Base-by-base conservation (phyloP, 306 rosid genomes). In the Vigna radiata region DNA sequence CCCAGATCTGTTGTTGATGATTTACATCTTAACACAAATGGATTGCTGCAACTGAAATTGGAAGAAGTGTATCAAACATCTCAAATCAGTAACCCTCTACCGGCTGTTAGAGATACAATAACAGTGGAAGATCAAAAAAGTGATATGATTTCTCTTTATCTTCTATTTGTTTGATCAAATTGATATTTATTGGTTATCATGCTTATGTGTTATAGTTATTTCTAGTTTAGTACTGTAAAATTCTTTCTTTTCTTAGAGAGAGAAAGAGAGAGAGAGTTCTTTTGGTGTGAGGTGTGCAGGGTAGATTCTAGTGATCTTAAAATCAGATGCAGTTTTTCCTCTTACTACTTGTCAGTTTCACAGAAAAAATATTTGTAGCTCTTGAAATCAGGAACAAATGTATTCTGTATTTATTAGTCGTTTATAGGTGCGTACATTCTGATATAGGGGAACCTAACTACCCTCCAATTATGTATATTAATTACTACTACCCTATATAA, bases 31-130 rank as follows among this genome's bases (percentile, higher is more conserved):
- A 15, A 48, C 10, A 4, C 70, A 7, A 53, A 5, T 27, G 75
- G 41, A 14, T 68, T 50, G 43, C 52, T 68, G 74, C 87, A 82
- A 44, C 85, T 58, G 4, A 71, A 47, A 23, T 13, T 54, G 15
- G 81, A 79, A 65, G 75, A 65, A 48, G 79, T 72, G 29, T 73
- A 55, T 50, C 79, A 76, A 76, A 64, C 49, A 80, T 77, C 86
- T 72, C 78, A 46, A 68, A 71, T 33, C 76, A 60, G 63, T 62
- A 55, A 50, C 53, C 62, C 77, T 64, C 76, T 31, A 27, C 1
- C 75, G 21, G 59, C 52, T 33, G 65, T 56, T 68, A 17, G 58
- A 17, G 86, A 71, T 65, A 69, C 7, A 46, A 31, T 33, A 54
- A 64, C 44, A 6, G n/a, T 46, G 54, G 81, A 21, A 77, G 86